A percentile compares a stretch with the other conserved stretches of the same genome.
Evolutionary conservation across 176 grass and related monocot species (phyloP).

Genomic region (Lolium perenne): DNA sequence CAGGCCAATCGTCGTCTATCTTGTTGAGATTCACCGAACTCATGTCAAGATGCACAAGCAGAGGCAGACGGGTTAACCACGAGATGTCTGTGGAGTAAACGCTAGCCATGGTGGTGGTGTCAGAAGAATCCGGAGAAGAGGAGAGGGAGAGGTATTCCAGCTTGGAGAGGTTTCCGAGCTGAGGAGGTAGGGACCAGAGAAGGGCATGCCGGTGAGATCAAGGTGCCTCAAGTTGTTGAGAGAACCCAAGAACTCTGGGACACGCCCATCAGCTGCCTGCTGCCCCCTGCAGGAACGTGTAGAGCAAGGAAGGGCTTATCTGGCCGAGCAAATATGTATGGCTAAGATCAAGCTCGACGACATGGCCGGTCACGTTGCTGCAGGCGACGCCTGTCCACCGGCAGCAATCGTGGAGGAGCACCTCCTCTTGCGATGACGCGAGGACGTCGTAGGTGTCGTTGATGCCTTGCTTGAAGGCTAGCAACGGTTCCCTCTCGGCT

Average conservation of each 20-base stretch:
- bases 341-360: not conserved
- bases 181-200: not conserved
- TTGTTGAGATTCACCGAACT: too few relatives aligned
- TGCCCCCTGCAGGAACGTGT: not conserved
- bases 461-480: too few relatives aligned
- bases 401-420: too few relatives aligned
- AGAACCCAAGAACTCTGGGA: not conserved
- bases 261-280: not conserved
- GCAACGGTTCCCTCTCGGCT: too few relatives aligned
- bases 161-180: constrained; percentile 20
- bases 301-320: too few relatives aligned
- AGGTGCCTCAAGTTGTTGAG: not conserved
- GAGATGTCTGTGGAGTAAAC: not conserved
- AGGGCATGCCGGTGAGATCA: not conserved
- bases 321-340: not conserved
- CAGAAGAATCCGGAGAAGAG: not conserved
- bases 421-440: too few relatives aligned
- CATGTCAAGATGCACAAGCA: too few relatives aligned
- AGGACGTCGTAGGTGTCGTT: too few relatives aligned
- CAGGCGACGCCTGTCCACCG: too few relatives aligned
- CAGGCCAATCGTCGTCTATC: too few relatives aligned
- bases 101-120: not conserved
- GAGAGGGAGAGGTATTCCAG: not conserved
- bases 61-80: too few relatives aligned
- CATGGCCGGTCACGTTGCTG: too few relatives aligned